phyloP scores from a whole-genome alignment of 225 moss, liverwort and hornwort species.

The Climacium dendroides region DNA sequence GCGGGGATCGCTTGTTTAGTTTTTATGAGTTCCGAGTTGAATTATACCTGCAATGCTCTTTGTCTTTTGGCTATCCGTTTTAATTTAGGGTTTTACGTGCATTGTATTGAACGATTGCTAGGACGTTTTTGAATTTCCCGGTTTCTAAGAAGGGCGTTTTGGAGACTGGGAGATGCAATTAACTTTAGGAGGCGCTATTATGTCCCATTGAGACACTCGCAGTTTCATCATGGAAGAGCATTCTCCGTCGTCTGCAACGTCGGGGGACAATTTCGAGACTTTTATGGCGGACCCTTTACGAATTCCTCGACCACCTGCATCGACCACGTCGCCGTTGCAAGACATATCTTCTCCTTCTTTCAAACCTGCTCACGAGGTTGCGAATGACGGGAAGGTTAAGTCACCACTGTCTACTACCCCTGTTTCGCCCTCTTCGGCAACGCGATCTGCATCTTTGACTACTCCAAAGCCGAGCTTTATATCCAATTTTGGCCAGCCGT shows the following conservation, averaged over 20 bases:
- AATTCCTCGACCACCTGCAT: neutral
- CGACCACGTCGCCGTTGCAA: neutral
- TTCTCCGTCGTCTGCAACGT: constrained; percentile 18
- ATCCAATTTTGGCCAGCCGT: constrained; percentile 33
- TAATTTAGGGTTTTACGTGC: neutral
- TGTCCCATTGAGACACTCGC: neutral
- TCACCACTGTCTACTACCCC: neutral
- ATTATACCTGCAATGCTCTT: neutral
- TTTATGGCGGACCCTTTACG: neutral
- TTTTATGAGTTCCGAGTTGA: neutral
- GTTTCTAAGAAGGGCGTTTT: neutral
- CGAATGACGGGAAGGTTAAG: neutral
- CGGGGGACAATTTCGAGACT: constrained; percentile 35
- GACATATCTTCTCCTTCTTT: constrained; percentile 2
- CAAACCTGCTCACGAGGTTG: neutral
- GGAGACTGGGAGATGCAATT: neutral
- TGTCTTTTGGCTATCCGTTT: neutral
- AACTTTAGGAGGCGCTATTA: neutral
- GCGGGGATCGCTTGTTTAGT: neutral
- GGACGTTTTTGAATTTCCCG: neutral
- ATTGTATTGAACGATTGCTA: neutral
- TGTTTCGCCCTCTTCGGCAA: constrained; percentile 15
- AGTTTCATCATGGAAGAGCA: constrained; percentile 29
- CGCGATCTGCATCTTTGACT: constrained; percentile 7
- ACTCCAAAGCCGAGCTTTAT: constrained; percentile 9